Evolutionary conservation across 2,329 filamentous ascomycete genomes (phyloP), one percentile per base, ranked within the genome.

Genomic region (Aspergillus sp.): DNA sequence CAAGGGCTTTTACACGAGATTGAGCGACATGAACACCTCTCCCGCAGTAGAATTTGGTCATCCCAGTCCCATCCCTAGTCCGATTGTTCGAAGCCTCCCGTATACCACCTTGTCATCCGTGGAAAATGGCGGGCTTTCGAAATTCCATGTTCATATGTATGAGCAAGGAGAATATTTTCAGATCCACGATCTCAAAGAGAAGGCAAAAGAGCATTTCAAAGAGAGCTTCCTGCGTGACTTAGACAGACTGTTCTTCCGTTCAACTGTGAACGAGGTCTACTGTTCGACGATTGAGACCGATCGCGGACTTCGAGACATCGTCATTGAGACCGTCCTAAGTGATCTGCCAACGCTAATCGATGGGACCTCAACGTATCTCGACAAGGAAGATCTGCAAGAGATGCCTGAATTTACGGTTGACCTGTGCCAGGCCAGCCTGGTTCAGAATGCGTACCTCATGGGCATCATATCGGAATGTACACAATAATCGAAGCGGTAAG

Each of bases 121-220:
- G 28, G 28, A 9, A 45, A 21, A 21, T 12, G 7, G 17, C 10
- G n/a, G 7, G 6, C 9, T 10, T 10, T 10, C 41, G 2, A 45
- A 12, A 12, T 45, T 45, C 17, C 43, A 50, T 19, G 54, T 32
- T 3, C 43, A 36, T 13, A 57, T 57, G 30, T 57, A 57, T 13
- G 17, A 43, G n/a, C 43, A 48, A 39, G 54, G 54, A n/a, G 25
- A 32, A 7, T 57, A 57, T n/a, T 57, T 57, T 17, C 43, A 49
- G 28, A 30, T 57, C 3, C 28, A 57, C 17, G 43, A 17, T 15
- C 23, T 57, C 8, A 36, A 38, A 7, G 54, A 23, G 7, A 57
- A 50, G 28, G 54, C 43, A 10, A 57, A 57, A 32, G 28, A 41
- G 36, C 8, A 48, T 7, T 57, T 57, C 13, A 12, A 48, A n/a